Conservation (phyloP, 2,329 filamentous ascomycete genomes). For the Alternaria consortialis region DNA sequence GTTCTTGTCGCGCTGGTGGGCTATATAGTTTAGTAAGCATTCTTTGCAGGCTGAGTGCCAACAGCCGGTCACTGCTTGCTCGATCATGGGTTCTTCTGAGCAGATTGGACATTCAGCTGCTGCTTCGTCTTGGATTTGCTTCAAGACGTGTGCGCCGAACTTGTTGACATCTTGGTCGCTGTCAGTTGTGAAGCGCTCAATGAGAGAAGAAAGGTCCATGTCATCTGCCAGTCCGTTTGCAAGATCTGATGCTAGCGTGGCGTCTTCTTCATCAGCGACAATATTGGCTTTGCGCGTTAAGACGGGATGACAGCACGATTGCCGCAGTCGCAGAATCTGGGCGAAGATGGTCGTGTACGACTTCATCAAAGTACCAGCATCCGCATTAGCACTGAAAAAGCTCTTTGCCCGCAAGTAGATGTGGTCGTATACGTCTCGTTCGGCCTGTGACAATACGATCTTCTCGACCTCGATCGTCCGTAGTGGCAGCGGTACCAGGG, state of each 20-base stretch:
- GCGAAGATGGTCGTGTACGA: slow-evolving; percentile 97
- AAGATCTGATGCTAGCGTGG: slow-evolving; percentile 78
- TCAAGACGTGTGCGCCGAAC: slow-evolving; percentile 86
- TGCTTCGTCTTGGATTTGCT: slow-evolving; percentile 89
- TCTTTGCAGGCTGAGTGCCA: slow-evolving; percentile 98
- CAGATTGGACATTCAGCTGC: slow-evolving; percentile 93
- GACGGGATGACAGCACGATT: slow-evolving; percentile 92
- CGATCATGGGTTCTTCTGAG: slow-evolving; percentile 92
- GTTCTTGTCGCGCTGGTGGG: slow-evolving; percentile 81
- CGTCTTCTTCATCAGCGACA: slow-evolving; percentile 87
- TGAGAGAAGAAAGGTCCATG: slow-evolving; percentile 90
- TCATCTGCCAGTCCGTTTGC: slow-evolving; percentile 87
- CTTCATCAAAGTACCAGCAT: slow-evolving; percentile 92
- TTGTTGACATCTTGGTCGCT: slow-evolving; percentile 68
- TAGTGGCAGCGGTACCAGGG: slow-evolving; percentile 81
- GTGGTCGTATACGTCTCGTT: slow-evolving; percentile 91
- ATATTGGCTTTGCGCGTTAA: slow-evolving; percentile 86
- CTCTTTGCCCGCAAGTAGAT: slow-evolving; percentile 85
- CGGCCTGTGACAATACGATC: slow-evolving; percentile 83
- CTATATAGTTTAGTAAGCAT: slow-evolving; percentile 89
- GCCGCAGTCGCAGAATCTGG: slow-evolving; percentile 89
- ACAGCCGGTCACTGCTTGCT: slow-evolving; percentile 93
- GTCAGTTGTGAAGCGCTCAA: slow-evolving; percentile 79
- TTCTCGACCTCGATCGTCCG: slow-evolving; percentile 86
- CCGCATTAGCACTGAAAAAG: slow-evolving; percentile 85